Percentiles rank a stretch among this genome's conserved stretches.
These are phyloP conservation scores for Oleoguttula mirabilis DNA, from an alignment of 495 filamentous ascomycete species.

Conservation along the genomic window DNA sequence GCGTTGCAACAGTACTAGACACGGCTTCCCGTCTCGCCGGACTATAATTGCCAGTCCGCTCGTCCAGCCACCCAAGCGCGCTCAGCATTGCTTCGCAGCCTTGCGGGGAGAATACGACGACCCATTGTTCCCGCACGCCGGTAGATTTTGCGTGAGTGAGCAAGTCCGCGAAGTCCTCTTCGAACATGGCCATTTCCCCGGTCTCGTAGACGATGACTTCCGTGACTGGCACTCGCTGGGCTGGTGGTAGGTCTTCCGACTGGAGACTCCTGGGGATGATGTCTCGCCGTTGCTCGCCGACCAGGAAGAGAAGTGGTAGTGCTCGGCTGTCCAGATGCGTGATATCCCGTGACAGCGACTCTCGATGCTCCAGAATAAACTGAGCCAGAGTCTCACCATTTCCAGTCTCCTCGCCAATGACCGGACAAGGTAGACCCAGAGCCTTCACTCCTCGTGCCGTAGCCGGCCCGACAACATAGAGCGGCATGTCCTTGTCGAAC, in stretches of 20 bases:
- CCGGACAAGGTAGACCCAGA: conserved; percentile 33
- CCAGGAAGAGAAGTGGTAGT: conserved; percentile 67
- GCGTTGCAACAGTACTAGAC: conserved; percentile 17
- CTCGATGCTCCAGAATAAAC: conserved; percentile 49
- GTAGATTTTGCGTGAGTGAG: conserved; percentile 31
- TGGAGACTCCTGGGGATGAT: conserved; percentile 73
- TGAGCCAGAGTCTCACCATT: conserved; percentile 67
- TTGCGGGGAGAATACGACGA: conserved; percentile 87
- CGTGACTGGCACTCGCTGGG: conserved; percentile 47
- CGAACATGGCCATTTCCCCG: conserved; percentile 62
- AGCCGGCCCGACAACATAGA: conserved; percentile 89
- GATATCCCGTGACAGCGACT: conserved; percentile 13
- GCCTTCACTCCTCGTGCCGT: conserved; percentile 61
- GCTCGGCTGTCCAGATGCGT: conserved; percentile 41
- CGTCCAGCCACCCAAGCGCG: conserved; percentile 46
- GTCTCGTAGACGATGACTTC: conserved; percentile 83
- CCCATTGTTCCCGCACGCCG: conserved; percentile 46
- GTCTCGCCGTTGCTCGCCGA: conserved; percentile 76
- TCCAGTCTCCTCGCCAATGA: conserved; percentile 60
- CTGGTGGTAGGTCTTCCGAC: conserved; percentile 32
- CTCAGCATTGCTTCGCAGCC: conserved; percentile 73
- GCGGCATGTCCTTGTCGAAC: conserved; percentile 40
- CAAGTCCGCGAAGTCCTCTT: conserved; percentile 44
- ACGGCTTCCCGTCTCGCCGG: conserved; percentile 10
- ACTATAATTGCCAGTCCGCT: conserved; percentile 35